Evolutionary conservation across 2,329 filamentous ascomycete species (phyloP).

Genomic region (Hawksworthiomyces lignivorus): DNA sequence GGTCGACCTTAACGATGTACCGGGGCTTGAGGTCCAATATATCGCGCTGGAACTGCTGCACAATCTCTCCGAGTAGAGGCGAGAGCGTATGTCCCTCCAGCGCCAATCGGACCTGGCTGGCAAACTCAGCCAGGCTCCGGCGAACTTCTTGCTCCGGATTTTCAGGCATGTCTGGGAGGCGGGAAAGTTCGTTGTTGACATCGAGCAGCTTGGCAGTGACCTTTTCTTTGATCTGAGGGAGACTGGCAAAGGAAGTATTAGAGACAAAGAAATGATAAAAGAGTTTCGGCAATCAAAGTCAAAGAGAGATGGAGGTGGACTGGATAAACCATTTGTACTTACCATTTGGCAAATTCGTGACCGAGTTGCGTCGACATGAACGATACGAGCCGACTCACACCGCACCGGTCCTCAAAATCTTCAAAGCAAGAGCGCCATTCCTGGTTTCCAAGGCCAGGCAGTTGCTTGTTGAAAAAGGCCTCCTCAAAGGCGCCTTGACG

Average conservation of each 20-base stretch:
- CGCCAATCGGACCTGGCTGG: constrained; percentile 42
- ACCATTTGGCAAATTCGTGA: constrained; percentile 46
- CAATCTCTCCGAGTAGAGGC: constrained; percentile 36
- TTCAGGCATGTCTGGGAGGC: constrained; percentile 58
- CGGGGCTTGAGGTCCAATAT: constrained; percentile 40
- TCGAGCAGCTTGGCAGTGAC: constrained; percentile 38
- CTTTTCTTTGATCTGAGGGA: constrained; percentile 40
- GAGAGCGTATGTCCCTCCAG: constrained; percentile 40
- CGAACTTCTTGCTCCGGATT: constrained; percentile 62
- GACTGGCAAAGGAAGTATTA: constrained; percentile 13
- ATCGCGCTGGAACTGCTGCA: constrained; percentile 42
- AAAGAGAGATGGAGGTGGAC: neutral
- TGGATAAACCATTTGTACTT: constrained; percentile 15
- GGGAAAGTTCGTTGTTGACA: constrained; percentile 47
- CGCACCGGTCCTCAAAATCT: constrained; percentile 40
- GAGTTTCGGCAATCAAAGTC: too few species aligned
- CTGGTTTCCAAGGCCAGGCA: constrained; percentile 21
- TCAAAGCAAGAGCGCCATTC: constrained; percentile 44
- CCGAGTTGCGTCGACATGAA: constrained; percentile 47
- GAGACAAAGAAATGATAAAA: too few species aligned
- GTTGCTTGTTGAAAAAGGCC: constrained; percentile 36
- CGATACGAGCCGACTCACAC: constrained; percentile 43
- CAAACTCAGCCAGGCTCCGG: constrained; percentile 51
- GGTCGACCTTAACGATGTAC: constrained; percentile 29
- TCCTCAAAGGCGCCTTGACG: constrained; percentile 46